Base-by-base conservation (phyloP, 129 eudicot species). In the Sambucus nigra region DNA sequence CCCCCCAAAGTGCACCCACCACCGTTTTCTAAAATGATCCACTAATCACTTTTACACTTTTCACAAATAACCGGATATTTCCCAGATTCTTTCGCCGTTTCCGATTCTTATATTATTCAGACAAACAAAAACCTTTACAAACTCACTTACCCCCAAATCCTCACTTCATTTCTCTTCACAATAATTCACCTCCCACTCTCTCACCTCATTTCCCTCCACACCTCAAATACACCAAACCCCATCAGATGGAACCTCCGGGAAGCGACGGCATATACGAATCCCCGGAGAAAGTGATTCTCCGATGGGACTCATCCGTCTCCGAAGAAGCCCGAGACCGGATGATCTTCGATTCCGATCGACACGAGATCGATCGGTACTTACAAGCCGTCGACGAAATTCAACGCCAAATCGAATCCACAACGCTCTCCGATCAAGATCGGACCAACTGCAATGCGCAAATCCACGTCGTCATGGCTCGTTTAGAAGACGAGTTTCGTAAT, bases 401-500 rank as follows among this genome's bases (percentile, higher is more conserved):
- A 26, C 66, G 57, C 47, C 73, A 93, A 19, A 57, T 85, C 49
- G 64, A 77, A 39, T 71, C 78, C 6, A 17, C 85, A 16, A 64
- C 84, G 5, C 21, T 74, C 0, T 57, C 80, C 25, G 76, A 64
- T 17, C n/a, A n/a, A n/a, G 83, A 66, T 10, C 59, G 32, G 19
- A 67, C 25, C 40, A 74, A 69, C 19, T 60, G 67, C 55, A 66
- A 50, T n/a, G 39, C 29, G 55, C 61, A 82, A 35, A 70, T 86
- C 66, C 93, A 79, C 83, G 78, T 82, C 73, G 93, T 93, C 48
- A 86, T 86, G 95, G 79, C 91, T 53, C 71, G 91, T 7, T 70
- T 87, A 2, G 96, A 76, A 45, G 87, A 80, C 56, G 94, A 84
- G 82, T 88, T 88, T 41, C 87, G 92, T 8, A 77, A 65, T 74